Percentiles rank a stretch among this genome's conserved stretches.
phyloP scores from a whole-genome alignment of 148 eudicot genomes.

The Gaultheria prostrata region DNA sequence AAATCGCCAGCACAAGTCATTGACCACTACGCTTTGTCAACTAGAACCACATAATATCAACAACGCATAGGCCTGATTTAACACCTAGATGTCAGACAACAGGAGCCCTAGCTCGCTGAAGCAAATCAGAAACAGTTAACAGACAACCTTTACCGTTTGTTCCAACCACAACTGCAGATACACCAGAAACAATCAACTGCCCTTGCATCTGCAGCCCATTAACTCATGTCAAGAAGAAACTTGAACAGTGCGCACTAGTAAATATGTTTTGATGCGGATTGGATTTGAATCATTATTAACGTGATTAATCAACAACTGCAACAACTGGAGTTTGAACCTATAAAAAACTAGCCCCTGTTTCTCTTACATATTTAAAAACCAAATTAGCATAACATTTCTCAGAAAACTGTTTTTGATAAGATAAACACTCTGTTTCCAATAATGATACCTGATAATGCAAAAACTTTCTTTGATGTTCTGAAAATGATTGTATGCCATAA shows the following conservation, averaged over 20 bases:
- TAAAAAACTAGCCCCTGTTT: not conserved
- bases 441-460: not conserved
- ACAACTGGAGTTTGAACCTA: not conserved
- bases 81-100: not conserved
- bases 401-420: not conserved
- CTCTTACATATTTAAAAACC: not conserved
- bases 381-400: not conserved
- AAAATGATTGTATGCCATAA: not conserved
- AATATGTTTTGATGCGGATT: too few species aligned
- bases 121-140: too few species aligned
- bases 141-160: not conserved
- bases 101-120: not conserved
- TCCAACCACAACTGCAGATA: not conserved
- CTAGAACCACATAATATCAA: not conserved
- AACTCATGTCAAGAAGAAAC: not conserved
- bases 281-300: not conserved
- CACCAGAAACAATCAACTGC: not conserved
- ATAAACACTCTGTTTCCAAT: not conserved
- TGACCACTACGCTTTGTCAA: not conserved
- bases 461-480: not conserved
- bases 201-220: not conserved
- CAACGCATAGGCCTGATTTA: not conserved
- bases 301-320: not conserved
- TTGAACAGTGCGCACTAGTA: not conserved
- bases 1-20: not conserved